phyloP scores from a whole-genome alignment of 176 grass and related monocot species.

The Alloteropsis semialata region DNA sequence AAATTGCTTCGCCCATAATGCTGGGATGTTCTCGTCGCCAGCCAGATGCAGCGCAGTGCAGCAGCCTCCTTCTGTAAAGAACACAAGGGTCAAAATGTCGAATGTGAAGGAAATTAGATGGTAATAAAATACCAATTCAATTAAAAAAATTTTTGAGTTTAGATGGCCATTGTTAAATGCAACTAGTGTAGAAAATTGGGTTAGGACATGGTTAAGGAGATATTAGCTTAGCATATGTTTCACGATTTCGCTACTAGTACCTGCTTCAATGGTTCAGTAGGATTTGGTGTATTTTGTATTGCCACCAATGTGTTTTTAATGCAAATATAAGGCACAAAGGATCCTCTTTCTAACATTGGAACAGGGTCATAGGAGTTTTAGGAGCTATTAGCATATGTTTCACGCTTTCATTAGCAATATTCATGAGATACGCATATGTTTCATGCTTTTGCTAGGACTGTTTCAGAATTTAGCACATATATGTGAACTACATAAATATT shows the following conservation, averaged over 20 bases:
- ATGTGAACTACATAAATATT: not conserved
- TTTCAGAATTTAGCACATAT: not conserved
- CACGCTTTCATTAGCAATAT: not conserved
- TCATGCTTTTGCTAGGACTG: not conserved
- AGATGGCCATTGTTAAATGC: not conserved
- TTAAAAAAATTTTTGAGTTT: too few relatives aligned
- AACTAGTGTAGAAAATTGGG: not conserved
- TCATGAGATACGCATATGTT: not conserved
- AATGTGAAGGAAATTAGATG: not conserved
- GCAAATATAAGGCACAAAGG: not conserved
- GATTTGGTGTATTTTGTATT: not conserved
- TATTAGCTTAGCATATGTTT: not conserved
- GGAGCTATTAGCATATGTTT: not conserved
- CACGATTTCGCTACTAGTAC: not conserved
- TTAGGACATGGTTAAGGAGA: not conserved
- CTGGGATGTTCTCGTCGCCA: not conserved
- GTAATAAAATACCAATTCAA: not conserved
- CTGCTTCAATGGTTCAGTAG: not conserved
- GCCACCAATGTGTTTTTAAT: not conserved
- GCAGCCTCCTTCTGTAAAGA: not conserved
- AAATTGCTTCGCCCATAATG: not conserved
- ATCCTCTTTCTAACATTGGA: not conserved
- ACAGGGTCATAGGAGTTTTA: not conserved
- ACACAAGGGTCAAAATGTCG: not conserved
- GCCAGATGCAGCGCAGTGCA: not conserved